These are phyloP conservation scores for Arachnomyces sp. DNA, from an alignment of 2,329 filamentous ascomycete species.

Conservation along the genomic window DNA sequence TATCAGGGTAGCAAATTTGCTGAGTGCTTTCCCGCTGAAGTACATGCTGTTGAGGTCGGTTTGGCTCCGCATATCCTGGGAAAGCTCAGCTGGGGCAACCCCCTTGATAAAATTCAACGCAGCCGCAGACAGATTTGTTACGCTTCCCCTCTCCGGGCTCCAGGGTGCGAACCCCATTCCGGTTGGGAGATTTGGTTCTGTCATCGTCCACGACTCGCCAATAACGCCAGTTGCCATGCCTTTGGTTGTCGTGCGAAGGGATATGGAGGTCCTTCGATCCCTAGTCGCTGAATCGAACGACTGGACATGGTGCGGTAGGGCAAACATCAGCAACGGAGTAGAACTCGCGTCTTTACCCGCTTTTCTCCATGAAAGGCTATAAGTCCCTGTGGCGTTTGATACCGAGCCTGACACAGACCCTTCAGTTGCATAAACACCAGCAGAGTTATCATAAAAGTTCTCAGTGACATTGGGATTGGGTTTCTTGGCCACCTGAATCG, in stretches of 20 bases:
- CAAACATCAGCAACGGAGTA: conserved; percentile 66
- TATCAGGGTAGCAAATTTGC: conserved; percentile 65
- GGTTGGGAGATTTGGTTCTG: conserved; percentile 63
- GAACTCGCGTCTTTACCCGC: conserved; percentile 52
- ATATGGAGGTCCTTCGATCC: conserved; percentile 44
- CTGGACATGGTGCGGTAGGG: conserved; percentile 73
- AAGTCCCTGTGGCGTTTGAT: conserved; percentile 54
- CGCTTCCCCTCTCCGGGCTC: conserved; percentile 44
- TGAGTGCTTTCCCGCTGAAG: conserved; percentile 77
- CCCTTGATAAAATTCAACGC: conserved; percentile 52
- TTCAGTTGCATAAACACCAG: conserved; percentile 63
- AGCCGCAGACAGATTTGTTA: conserved; percentile 33
- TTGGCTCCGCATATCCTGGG: conserved; percentile 65
- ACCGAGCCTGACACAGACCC: conserved; percentile 56
- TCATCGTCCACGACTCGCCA: conserved; percentile 67
- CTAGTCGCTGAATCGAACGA: conserved; percentile 58
- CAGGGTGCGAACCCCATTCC: conserved; percentile 73
- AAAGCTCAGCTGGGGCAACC: conserved; percentile 62
- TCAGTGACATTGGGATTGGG: conserved; percentile 52
- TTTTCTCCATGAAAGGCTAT: conserved; percentile 66
- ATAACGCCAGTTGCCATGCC: conserved; percentile 66
- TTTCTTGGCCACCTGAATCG: conserved; percentile 76
- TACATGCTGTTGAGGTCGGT: conserved; percentile 81
- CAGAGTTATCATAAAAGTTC: conserved; percentile 62
- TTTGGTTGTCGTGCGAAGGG: conserved; percentile 75